A percentile compares a stretch with the other conserved stretches of the same genome.
Conservation (phyloP, 225 moss, liverwort and hornwort species). For the Bryum argenteum region DNA sequence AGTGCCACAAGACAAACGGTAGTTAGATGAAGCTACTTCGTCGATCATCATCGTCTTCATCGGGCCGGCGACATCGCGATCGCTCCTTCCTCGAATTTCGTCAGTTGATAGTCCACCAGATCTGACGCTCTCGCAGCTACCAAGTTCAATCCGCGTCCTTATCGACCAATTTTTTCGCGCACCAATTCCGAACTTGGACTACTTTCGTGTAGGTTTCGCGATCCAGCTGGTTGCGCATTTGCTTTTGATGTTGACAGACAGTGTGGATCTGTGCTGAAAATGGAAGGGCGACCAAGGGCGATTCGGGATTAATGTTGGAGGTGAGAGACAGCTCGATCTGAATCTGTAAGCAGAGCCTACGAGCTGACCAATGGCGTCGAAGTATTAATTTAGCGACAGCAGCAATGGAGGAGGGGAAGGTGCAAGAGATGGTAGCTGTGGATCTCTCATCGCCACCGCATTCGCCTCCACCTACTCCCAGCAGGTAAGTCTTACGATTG, state of each 20-base stretch:
- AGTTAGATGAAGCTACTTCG: background rate
- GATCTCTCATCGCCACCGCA: conserved; percentile 75
- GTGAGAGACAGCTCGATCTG: too few species aligned
- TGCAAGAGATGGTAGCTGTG: conserved; percentile 61
- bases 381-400: background rate
- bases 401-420: conserved; percentile 61
- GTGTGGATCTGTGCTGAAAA: too few species aligned
- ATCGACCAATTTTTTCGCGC: background rate
- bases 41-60: too few species aligned
- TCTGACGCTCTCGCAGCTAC: background rate
- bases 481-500: background rate
- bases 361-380: conserved; percentile 13
- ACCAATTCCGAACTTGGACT: background rate
- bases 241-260: too few species aligned
- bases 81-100: background rate
- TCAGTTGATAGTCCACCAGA: background rate
- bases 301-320: too few species aligned
- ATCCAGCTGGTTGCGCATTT: too few species aligned
- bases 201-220: too few species aligned
- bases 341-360: background rate
- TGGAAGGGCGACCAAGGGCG: too few species aligned
- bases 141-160: background rate
- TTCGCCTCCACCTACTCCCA: conserved; percentile 27
- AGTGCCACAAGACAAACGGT: conserved; percentile 12
- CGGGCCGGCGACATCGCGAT: background rate